Evolutionary conservation across 1,139 yeast genomes (phyloP), one percentile per base, ranked within the genome.

Genomic region (Yamadazyma siamensis): DNA sequence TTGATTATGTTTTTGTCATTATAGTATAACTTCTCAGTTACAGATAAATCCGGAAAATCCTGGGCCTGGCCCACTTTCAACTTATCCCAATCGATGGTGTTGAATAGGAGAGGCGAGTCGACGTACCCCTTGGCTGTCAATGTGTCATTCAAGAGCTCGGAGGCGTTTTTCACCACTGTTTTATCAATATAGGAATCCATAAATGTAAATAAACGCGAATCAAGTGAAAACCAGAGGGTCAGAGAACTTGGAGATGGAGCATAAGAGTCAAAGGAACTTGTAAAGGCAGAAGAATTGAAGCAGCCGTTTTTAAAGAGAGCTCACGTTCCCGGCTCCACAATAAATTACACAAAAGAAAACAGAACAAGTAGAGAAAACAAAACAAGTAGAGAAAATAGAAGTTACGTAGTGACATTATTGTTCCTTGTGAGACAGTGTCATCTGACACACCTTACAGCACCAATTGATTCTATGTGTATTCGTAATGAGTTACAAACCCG

Each of bases 1-100:
- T 69, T 68, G 18, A 71, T 63, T 16, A 59, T 47, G 30, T 62
- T 59, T 40, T 67, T 63, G 43, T 69, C 75, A 42, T 71, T 69
- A 33, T 61, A 53, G 38, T 56, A 66, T 12, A 66, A 33, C n/a
- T 41, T 39, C 14, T 61, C 64, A 2, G 65, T 58, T 14, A 60
- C 29, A 21, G 34, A 29, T 18, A 58, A 33, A 5, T 48, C 46
- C 14, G 43, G 33, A 15, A 40, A 18, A 7, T 43, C 41, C 5
- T 25, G 18, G 4, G 36, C 23, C 36, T 54, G 60, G 15, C 47
- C 52, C 8, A 33, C 26, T 12, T 45, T 36, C 13, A 66, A 43
- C 10, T 56, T 54, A 8, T 49, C 40, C 64, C 67, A 61, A 35
- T 67, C 52, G 17, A 61, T 56, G n/a, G 65, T 44, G 26, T 54